phyloP scores from a whole-genome alignment of 1,284 basidiomycete genomes.

The Cutaneotrichosporon mucoides region DNA sequence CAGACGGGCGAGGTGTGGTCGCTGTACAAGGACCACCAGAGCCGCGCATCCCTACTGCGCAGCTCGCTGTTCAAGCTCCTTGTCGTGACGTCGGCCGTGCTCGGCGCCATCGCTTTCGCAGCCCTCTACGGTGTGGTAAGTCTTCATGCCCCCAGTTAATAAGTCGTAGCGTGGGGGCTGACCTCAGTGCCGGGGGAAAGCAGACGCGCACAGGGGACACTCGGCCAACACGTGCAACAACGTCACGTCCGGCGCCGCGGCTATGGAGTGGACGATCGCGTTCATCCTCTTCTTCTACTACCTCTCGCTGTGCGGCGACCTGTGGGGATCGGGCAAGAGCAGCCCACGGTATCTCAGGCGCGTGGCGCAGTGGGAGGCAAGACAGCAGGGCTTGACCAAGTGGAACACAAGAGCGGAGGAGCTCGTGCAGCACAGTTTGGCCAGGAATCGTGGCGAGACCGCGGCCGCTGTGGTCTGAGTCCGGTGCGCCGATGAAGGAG shows the following conservation, averaged over 20 bases:
- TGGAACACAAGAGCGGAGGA: not conserved
- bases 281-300: constrained; percentile 50
- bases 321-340: constrained; percentile 47
- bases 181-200: constrained; percentile 34
- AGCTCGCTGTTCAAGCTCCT: constrained; percentile 52
- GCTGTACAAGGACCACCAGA: constrained; percentile 49
- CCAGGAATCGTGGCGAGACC: not conserved
- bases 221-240: constrained; percentile 44
- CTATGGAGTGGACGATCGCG: constrained; percentile 50
- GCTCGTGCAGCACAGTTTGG: not conserved
- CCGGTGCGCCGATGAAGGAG: not conserved
- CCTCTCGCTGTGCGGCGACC: constrained; percentile 38
- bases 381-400: not conserved
- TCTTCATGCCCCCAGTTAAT: not conserved
- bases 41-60: constrained; percentile 47
- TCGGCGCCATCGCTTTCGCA: constrained; percentile 52
- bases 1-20: constrained; percentile 52
- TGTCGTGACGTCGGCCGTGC: constrained; percentile 49
- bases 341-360: constrained; percentile 48
- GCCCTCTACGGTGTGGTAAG: constrained; percentile 45
- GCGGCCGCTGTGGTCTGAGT: too few relatives aligned
- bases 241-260: constrained; percentile 50
- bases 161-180: not conserved
- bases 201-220: constrained; percentile 13
- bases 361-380: constrained; percentile 42